Base-by-base conservation (phyloP, 306 rosid genomes). In the Ceratonia siliqua region DNA sequence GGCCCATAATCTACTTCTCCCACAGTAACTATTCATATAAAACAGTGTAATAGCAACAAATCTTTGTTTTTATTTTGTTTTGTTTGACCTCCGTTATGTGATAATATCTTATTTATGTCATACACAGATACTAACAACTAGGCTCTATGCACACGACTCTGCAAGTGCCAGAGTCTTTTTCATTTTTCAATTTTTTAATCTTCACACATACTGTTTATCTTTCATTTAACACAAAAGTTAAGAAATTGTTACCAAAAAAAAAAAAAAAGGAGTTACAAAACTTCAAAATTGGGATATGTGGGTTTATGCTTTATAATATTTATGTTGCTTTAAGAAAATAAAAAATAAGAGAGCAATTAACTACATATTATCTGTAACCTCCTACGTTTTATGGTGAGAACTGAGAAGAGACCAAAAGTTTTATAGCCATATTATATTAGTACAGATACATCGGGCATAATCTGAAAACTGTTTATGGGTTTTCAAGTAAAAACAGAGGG, bases 1-100 rank as follows among this genome's bases (percentile, higher is more conserved):
- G 24, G 49, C 45, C 27, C 56, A 36, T 24, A 39, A 50, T 71
- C 42, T 39, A 33, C 54, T 64, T 65, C 55, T 55, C 20, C 32
- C 24, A 22, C 18, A 45, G 73, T 46, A 17, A 63, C 68, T 38
- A 54, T 17, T 21, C 32, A 36, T 24, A 62, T 62, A 68, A 67
- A 76, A 66, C 1, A 2, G 52, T 68, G 46, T 63, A 64, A 62
- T 8, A 35, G 33, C 62, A 62, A 17, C 56, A 46, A 59, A 67
- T 28, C 14, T 8, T 50, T 27, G 22, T 24, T 42, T n/a, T 18
- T 15, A 62, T 38, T 18, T 33, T 20, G 20, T 15, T 20, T 30
- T 14, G 4, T 58, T 52, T 59, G 2, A 3, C n/a, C 74, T 48
- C 68, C 2, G 24, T 41, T 33, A 5, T n/a, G 28, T 62, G 5